Evolutionary conservation across 208 protist species (phyloP), one percentile per base, ranked within the genome.

Genomic region (Acanthamoeba royreba): DNA sequence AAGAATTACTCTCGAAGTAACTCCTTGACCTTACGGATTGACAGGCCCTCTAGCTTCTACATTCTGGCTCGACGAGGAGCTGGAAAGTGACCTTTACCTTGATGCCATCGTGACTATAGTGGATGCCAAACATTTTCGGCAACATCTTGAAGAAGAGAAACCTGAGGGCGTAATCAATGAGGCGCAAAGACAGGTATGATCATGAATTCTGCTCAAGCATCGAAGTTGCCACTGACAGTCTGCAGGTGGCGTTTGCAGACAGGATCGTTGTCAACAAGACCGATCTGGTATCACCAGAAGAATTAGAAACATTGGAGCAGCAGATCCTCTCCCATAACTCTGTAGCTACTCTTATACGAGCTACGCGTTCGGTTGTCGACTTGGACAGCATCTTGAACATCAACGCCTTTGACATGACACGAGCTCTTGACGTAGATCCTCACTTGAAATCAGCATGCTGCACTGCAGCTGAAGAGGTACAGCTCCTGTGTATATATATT

Each of bases 201-300:
- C 72, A 95, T 38, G 52, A 92, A n/a, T n/a, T n/a, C n/a, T n/a
- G n/a, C n/a, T n/a, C n/a, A n/a, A n/a, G n/a, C n/a, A n/a, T n/a
- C n/a, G n/a, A n/a, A n/a, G n/a, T n/a, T n/a, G n/a, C n/a, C n/a
- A n/a, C n/a, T n/a, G n/a, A n/a, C n/a, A n/a, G n/a, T n/a, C n/a
- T n/a, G 46, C 94, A 95, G 58, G 94, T 96, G 46, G 95, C 95
- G n/a, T 95, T 94, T 92, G 95, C 89, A 0, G 95, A 96, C 87
- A 38, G 92, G 17, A 94, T 96, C 47, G 38, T 96, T 19, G 35
- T 96, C 15, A 96, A 96, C 69, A 96, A 96, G 35, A 79, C 83
- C n/a, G 95, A 96, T 74, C 58, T 96, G 52, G 61, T 96, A 4
- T 31, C 49, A 19, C 55, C 63, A 4, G 43, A 95, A 49, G 25